Percentiles rank a stretch among this genome's conserved stretches.
phyloP scores from a whole-genome alignment of 352 stramenopile species.

The Globisporangium rhizosaccharum region DNA sequence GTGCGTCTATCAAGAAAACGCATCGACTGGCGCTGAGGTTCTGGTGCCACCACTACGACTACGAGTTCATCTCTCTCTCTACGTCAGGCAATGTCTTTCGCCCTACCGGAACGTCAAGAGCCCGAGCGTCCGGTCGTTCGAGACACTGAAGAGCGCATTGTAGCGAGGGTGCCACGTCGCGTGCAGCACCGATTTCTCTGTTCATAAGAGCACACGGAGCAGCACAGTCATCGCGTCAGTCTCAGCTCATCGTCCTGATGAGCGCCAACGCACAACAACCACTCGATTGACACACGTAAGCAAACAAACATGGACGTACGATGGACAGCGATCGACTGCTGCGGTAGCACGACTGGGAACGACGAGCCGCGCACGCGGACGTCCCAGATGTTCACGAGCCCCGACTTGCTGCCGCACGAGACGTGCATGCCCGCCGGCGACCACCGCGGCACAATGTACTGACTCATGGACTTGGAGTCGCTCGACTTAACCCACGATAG shows the following conservation, averaged over 20 bases:
- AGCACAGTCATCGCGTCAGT: constrained; percentile 4
- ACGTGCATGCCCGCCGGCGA: constrained; percentile 64
- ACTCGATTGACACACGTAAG: not conserved
- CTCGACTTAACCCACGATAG: constrained; percentile 49
- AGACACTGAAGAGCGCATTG: constrained; percentile 85
- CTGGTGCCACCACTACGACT: not conserved
- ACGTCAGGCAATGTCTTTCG: not conserved
- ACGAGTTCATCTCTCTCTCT: not conserved
- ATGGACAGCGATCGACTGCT: constrained; percentile 71
- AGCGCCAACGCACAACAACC: not conserved
- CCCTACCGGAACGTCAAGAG: constrained; percentile 69
- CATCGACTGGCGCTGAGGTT: too few relatives aligned
- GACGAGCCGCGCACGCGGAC: constrained; percentile 57
- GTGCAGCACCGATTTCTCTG: constrained; percentile 82
- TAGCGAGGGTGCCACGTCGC: constrained; percentile 81
- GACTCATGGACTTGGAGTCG: constrained; percentile 62
- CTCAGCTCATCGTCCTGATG: too few relatives aligned
- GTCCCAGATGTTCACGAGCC: constrained; percentile 73
- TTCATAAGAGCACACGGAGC: constrained; percentile 4
- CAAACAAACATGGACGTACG: constrained; percentile 38
- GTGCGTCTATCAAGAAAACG: too few relatives aligned
- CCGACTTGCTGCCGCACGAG: constrained; percentile 61
- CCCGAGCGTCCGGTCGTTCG: constrained; percentile 71
- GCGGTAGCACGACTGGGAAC: constrained; percentile 51
- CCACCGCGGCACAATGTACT: constrained; percentile 84